phyloP scores from a whole-genome alignment of 306 rosid species.

The Quercus rubra region DNA sequence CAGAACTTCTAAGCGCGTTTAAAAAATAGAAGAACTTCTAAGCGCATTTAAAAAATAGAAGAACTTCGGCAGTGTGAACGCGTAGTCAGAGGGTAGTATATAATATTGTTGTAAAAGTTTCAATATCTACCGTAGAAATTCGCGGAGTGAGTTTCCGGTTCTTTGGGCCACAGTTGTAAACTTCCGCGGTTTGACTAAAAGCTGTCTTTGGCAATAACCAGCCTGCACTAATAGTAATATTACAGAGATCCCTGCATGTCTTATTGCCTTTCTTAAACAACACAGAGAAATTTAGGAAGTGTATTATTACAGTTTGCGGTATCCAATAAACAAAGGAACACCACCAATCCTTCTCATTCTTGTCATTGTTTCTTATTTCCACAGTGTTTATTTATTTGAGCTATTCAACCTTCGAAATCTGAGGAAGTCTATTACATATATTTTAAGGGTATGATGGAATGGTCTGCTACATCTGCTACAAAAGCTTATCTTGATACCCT shows the following conservation, averaged over 20 bases:
- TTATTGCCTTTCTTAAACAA: neutral
- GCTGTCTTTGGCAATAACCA: neutral
- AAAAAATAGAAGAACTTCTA: fast-evolving
- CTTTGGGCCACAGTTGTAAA: neutral
- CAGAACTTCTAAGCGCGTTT: fast-evolving
- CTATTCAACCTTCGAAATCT: neutral
- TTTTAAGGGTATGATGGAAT: slow-evolving; percentile 31
- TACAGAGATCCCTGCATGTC: neutral
- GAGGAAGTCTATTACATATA: neutral
- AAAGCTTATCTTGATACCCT: slow-evolving; percentile 62
- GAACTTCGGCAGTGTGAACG: too few relatives aligned
- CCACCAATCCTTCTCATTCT: neutral
- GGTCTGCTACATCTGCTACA: slow-evolving; percentile 60
- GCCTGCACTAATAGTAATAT: neutral
- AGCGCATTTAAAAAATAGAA: too few relatives aligned
- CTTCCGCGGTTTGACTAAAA: slow-evolving; percentile 15
- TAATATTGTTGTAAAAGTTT: neutral
- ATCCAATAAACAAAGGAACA: neutral
- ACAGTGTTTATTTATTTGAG: neutral
- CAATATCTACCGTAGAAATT: neutral
- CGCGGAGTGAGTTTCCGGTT: neutral
- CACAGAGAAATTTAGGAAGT: neutral
- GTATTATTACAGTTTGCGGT: neutral
- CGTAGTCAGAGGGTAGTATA: too few relatives aligned
- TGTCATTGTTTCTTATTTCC: neutral